Conservation (phyloP, 164 flowering plant genomes). For the Macadamia integrifolia region DNA sequence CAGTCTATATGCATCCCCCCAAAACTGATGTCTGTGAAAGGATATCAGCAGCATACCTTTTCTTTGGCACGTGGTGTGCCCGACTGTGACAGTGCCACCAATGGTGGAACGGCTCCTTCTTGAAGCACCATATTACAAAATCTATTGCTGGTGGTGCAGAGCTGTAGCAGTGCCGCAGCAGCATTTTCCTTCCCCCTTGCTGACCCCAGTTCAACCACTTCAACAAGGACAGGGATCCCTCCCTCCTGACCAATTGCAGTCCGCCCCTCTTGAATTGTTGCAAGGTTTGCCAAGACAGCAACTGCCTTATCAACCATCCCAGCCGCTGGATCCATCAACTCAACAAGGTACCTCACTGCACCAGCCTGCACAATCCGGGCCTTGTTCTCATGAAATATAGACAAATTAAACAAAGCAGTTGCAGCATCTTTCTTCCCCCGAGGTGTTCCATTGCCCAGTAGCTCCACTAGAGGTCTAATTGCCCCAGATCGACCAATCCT, state of each 20-base stretch:
- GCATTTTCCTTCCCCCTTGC: slow-evolving; percentile 95
- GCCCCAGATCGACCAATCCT: slow-evolving; percentile 81
- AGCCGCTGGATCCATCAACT: slow-evolving; percentile 91
- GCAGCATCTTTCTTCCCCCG: slow-evolving; percentile 93
- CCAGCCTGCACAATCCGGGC: slow-evolving; percentile 70
- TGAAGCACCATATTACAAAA: slow-evolving; percentile 16
- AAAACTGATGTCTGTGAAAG: too few species aligned
- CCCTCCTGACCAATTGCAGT: slow-evolving; percentile 64
- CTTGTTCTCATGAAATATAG: slow-evolving; percentile 75
- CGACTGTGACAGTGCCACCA: slow-evolving; percentile 22
- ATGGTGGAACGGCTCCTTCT: slow-evolving; percentile 24
- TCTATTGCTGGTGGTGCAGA: slow-evolving; percentile 16
- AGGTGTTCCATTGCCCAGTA: slow-evolving; percentile 76
- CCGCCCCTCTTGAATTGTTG: slow-evolving; percentile 83
- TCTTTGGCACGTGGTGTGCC: slow-evolving; percentile 44
- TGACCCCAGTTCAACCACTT: slow-evolving; percentile 91
- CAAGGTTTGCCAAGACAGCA: slow-evolving; percentile 88
- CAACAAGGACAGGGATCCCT: slow-evolving; percentile 84
- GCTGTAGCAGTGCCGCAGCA: slow-evolving; percentile 64
- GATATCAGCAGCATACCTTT: slow-evolving; percentile 43
- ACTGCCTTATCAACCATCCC: slow-evolving; percentile 98
- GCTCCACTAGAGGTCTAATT: slow-evolving; percentile 66
- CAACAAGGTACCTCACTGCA: slow-evolving; percentile 76
- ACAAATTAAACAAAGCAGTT: slow-evolving; percentile 80
- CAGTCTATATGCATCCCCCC: too few species aligned